Evolutionary conservation across 345 rosid species (phyloP).

Genomic region (Salix koriyanagi): DNA sequence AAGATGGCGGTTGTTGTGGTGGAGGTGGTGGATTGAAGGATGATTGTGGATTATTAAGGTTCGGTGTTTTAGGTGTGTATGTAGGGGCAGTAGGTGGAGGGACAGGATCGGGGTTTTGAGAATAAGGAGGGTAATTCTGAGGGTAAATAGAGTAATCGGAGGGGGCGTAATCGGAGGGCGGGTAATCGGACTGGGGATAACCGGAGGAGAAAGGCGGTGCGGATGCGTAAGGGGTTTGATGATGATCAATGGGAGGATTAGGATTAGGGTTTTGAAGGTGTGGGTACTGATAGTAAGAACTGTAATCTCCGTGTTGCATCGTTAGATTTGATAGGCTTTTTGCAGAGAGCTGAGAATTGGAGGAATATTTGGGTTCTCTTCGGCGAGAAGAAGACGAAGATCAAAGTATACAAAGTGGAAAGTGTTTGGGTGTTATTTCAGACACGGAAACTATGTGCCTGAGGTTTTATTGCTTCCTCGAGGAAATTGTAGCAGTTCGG

Average conservation of each 20-base stretch:
- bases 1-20: slow-evolving; percentile 31
- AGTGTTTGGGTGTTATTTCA: neutral
- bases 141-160: slow-evolving; percentile 54
- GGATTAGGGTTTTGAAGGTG: slow-evolving; percentile 45
- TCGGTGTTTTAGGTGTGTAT: slow-evolving; percentile 31
- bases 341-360: neutral
- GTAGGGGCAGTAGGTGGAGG: slow-evolving; percentile 70
- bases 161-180: slow-evolving; percentile 35
- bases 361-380: neutral
- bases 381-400: neutral
- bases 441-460: neutral
- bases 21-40: slow-evolving; percentile 37
- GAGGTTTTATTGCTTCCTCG: neutral
- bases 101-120: slow-evolving; percentile 52
- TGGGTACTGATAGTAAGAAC: slow-evolving; percentile 51
- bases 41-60: slow-evolving; percentile 31
- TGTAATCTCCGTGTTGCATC: slow-evolving; percentile 68
- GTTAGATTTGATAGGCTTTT: neutral
- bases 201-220: slow-evolving; percentile 69
- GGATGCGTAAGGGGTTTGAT: slow-evolving; percentile 59
- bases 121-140: slow-evolving; percentile 46
- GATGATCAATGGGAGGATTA: slow-evolving; percentile 37
- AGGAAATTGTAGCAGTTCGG: too few species aligned
- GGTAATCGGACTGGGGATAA: neutral
- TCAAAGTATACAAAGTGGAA: neutral